Base-by-base conservation (phyloP, 2,329 filamentous ascomycete genomes). In the Fusarium mangiferae region DNA sequence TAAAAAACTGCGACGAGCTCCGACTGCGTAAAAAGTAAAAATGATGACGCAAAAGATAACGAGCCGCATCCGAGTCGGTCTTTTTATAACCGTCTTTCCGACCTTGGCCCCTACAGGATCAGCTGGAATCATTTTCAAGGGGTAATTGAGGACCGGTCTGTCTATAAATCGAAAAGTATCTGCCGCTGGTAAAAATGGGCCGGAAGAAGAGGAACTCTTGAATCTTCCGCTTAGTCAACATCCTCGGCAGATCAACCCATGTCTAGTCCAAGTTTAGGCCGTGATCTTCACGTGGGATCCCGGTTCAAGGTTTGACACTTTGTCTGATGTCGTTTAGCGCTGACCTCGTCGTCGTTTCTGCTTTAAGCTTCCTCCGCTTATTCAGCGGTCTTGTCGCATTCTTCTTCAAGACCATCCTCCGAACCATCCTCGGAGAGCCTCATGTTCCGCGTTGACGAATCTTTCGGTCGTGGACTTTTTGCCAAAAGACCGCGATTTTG, bases 371-470 rank as follows among this genome's bases (percentile, higher is more conserved):
- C 10, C 7, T 12, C 42, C 60, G 72, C 72, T 74, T 67, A 75
- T 35, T 74, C 44, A 74, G 72, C 72, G 72, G 72, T 18, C n/a
- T 15, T 54, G 56, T 38, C 35, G 39, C 46, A 35, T 15, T 33
- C 48, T 52, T 52, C 48, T 52, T 35, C 26, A 15, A 26, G 33
- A 14, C 51, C 46, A 64, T 59, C 58, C n/a, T 71, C 58, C 70
- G 54, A 44, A 26, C 17, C 54, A n/a, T 41, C 42, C 24, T 70
- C 64, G 54, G 57, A 55, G 41, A 66, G 33, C 38, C 41, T 68
- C 54, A 49, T 45, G 15, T 33, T 57, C 70, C 56, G 70, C 44
- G n/a, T 60, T 63, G 22, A 57, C 46, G 42, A 68, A 36, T 59
- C 41, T 39, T 56, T 49, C 24, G 56, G 48, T 45, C 39, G 18